Percentiles rank a stretch among this genome's conserved stretches.
These are phyloP conservation scores for Ogataea glucozyma DNA, from an alignment of 805 yeast species.

Conservation along the genomic window DNA sequence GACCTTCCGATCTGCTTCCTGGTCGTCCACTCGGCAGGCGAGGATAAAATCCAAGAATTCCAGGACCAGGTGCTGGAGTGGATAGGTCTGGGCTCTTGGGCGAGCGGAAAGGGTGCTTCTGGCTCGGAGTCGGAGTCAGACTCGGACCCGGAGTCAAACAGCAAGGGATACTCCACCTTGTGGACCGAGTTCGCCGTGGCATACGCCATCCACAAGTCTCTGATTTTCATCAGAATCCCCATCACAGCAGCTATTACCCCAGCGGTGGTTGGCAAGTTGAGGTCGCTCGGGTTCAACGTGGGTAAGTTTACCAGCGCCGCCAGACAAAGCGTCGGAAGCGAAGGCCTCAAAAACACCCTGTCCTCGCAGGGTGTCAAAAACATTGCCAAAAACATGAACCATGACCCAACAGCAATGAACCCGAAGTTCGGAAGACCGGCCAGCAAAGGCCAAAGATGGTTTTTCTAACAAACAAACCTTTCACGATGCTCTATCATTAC, in stretches of 20 bases:
- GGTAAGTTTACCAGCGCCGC: slow-evolving; percentile 50
- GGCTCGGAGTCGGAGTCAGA: slow-evolving; percentile 18
- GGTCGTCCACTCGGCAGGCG: slow-evolving; percentile 84
- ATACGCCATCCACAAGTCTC: slow-evolving; percentile 87
- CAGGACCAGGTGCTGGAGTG: slow-evolving; percentile 60
- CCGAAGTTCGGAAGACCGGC: slow-evolving; percentile 57
- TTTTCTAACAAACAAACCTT: slow-evolving; percentile 39
- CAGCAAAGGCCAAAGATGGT: slow-evolving; percentile 56
- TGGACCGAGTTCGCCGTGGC: slow-evolving; percentile 88
- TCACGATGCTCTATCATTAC: slow-evolving; percentile 3
- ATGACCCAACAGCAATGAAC: slow-evolving; percentile 42
- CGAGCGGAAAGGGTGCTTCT: slow-evolving; percentile 18
- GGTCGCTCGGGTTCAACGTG: slow-evolving; percentile 78
- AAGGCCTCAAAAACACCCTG: slow-evolving; percentile 30
- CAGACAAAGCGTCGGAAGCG: slow-evolving; percentile 27
- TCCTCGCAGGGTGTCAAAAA: slow-evolving; percentile 26
- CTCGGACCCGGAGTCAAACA: slow-evolving; percentile 11
- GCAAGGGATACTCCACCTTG: slow-evolving; percentile 40
- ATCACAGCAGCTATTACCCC: slow-evolving; percentile 93
- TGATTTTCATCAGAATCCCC: slow-evolving; percentile 83
- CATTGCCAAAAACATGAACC: slow-evolving; percentile 27
- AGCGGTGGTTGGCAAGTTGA: slow-evolving; percentile 59
- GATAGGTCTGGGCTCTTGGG: slow-evolving; percentile 59
- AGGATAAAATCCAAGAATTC: slow-evolving; percentile 69
- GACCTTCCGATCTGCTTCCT: slow-evolving; percentile 85